Percentiles rank a stretch among this genome's conserved stretches.
Evolutionary conservation across 495 filamentous ascomycete species (phyloP).

Genomic region (Penicillium pancosmium): DNA sequence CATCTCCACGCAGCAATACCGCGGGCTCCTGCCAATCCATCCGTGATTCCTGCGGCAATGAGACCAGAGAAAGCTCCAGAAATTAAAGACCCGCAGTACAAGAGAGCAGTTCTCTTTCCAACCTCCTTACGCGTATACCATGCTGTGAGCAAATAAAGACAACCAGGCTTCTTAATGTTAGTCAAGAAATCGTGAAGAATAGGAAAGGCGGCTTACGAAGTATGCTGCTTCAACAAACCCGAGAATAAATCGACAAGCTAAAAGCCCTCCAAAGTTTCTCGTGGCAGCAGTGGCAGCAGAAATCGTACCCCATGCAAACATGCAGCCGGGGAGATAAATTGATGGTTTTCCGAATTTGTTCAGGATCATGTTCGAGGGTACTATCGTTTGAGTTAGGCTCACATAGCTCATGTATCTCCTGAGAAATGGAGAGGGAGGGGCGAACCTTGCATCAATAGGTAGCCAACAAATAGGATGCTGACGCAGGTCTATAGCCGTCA

Average conservation of each 20-base stretch:
- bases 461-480: slow-evolving; percentile 60
- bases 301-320: slow-evolving; percentile 53
- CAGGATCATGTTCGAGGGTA: slow-evolving; percentile 62
- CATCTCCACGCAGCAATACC: slow-evolving; percentile 35
- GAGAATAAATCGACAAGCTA: slow-evolving; percentile 41
- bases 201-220: slow-evolving; percentile 20
- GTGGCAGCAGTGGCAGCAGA: slow-evolving; percentile 46
- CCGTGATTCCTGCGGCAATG: slow-evolving; percentile 29
- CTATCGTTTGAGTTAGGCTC: slow-evolving; percentile 23
- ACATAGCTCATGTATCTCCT: slow-evolving; percentile 40
- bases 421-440: neutral
- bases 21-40: slow-evolving; percentile 19
- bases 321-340: slow-evolving; percentile 39
- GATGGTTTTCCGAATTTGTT: slow-evolving; percentile 41
- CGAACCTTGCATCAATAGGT: slow-evolving; percentile 25
- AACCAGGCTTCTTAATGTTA: slow-evolving; percentile 32
- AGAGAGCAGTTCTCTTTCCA: slow-evolving; percentile 25
- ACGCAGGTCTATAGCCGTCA: slow-evolving; percentile 43
- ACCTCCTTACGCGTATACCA: slow-evolving; percentile 52
- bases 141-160: slow-evolving; percentile 44
- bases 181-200: neutral
- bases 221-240: slow-evolving; percentile 55
- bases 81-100: slow-evolving; percentile 28
- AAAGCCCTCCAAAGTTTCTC: slow-evolving; percentile 43
- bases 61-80: slow-evolving; percentile 33